Base-by-base conservation (phyloP, 768 basidiomycete species). In the Amanita brunnescens region DNA sequence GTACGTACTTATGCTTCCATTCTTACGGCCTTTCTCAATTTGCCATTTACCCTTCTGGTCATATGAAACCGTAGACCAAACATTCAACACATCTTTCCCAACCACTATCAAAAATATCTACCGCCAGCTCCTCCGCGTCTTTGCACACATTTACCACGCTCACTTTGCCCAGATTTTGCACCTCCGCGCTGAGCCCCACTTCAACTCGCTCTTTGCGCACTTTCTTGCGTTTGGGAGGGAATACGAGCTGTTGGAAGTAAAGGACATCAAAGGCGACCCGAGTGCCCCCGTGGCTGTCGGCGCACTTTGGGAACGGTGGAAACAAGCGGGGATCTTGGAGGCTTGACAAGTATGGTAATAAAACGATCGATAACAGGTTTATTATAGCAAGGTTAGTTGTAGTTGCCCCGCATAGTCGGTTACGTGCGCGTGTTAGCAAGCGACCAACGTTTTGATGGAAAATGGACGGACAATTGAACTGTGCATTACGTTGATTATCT, bases 161-260 rank as follows among this genome's bases (percentile, higher is more conserved):
- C 95, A 98, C 62, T 98, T 93, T 63, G 74, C 77, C 2, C 84
- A 89, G 58, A 87, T 97, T 62, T 79, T 98, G 20, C 92, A 98
- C 62, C 79, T 98, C 21, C 89, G 91, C 35, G 83, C 87, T 8
- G 95, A 98, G 62, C 90, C 90, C 0, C 93, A 95, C 65, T 94
- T 95, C 72, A 95, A 95, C 66, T 95, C 92, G 3, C 81, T 98
- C 33, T 98, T 98, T 66, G 95, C 95, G 0, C 95, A 98, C 68
- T 99, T 96, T 71, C 74, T 98, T 46, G 92, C 94, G 0, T 98
- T 98, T 60, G 95, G 95, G 0, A 78, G 79, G 56, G 91, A 97
- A 66, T 98, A 94, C 66, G 90, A 97, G 60, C 64, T 98, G 54
- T 65, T 97, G 57, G 91, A 95, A 47, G 74, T 85, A 55, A 90